Evolutionary conservation across 352 stramenopile genomes (phyloP).

Genomic region (Pilasporangium apinafurcum): DNA sequence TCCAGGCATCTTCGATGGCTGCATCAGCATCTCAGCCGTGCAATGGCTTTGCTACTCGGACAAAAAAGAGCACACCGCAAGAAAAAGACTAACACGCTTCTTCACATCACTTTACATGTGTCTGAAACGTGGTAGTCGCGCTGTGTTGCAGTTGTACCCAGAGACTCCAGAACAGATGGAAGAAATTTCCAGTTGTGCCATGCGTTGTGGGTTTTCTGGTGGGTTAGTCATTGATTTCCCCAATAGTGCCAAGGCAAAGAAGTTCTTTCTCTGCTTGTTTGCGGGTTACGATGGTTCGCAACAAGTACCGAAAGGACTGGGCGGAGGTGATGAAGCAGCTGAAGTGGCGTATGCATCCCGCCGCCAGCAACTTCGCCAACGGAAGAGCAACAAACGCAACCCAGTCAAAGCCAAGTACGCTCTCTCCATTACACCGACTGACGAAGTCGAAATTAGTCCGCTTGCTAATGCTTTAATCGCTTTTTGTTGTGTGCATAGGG

Average conservation of each 20-base stretch:
- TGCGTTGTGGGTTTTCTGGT: slow-evolving; percentile 89
- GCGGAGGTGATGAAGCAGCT: slow-evolving; percentile 36
- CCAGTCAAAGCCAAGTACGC: slow-evolving; percentile 58
- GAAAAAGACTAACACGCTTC: slow-evolving; percentile 94
- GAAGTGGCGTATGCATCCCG: slow-evolving; percentile 64
- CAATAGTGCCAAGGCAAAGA: slow-evolving; percentile 99
- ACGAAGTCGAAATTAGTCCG: too few relatives aligned
- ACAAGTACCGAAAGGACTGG: slow-evolving; percentile 81
- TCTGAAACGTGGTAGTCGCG: slow-evolving; percentile 83
- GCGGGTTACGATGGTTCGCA: slow-evolving; percentile 84
- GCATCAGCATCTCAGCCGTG: slow-evolving; percentile 99
- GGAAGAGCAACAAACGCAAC: slow-evolving; percentile 42
- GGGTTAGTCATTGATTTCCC: slow-evolving; percentile 99
- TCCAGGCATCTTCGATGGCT: slow-evolving; percentile 96
- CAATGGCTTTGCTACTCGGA: slow-evolving; percentile 99
- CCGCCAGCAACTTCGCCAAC: slow-evolving; percentile 48
- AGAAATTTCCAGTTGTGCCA: slow-evolving; percentile 86
- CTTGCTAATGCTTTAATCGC: too few relatives aligned
- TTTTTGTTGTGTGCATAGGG: too few relatives aligned
- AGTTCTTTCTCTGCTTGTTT: slow-evolving; percentile 99
- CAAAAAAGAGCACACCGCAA: slow-evolving; percentile 91
- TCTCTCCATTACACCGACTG: neutral
- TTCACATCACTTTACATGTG: slow-evolving; percentile 93
- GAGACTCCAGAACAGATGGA: slow-evolving; percentile 97
- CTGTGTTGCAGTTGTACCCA: slow-evolving; percentile 99